phyloP scores from a whole-genome alignment of 306 rosid species.

The Vigna angularis region DNA sequence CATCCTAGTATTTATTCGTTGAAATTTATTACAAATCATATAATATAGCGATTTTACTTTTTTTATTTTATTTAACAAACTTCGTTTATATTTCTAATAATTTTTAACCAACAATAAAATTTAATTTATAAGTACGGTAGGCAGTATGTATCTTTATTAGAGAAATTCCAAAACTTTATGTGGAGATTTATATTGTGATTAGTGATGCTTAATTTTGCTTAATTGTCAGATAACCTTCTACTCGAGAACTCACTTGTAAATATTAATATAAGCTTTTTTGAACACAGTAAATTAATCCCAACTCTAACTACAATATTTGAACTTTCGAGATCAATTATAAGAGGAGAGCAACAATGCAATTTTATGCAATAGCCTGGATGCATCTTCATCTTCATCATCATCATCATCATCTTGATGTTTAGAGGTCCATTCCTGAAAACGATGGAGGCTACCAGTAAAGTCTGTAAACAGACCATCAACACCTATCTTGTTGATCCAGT shows the following conservation, averaged over 20 bases:
- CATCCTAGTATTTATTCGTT: background rate
- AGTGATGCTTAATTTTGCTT: background rate
- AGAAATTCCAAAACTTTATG: background rate
- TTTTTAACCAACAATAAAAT: background rate
- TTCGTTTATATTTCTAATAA: background rate
- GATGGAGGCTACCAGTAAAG: constrained; percentile 87
- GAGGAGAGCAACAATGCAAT: constrained; percentile 59
- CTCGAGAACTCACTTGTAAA: constrained; percentile 4
- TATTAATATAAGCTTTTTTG: constrained; percentile 1
- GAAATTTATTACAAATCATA: background rate
- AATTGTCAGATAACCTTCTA: background rate
- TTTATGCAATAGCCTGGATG: constrained; percentile 64
- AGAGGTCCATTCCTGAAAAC: constrained; percentile 67
- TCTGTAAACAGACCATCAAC: constrained; percentile 93
- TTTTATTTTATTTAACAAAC: background rate
- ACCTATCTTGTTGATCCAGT: constrained; percentile 79
- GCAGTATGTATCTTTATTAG: background rate
- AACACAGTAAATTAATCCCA: constrained; percentile 7
- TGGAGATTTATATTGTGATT: background rate
- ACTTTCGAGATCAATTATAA: constrained; percentile 28
- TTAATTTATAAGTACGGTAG: background rate
- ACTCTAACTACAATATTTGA: background rate
- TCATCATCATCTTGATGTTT: constrained; percentile 34
- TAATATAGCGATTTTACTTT: background rate
- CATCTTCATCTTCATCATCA: constrained; percentile 21